Conservation (phyloP, 2,329 filamentous ascomycete genomes). For the Waltergamsia citrina region DNA sequence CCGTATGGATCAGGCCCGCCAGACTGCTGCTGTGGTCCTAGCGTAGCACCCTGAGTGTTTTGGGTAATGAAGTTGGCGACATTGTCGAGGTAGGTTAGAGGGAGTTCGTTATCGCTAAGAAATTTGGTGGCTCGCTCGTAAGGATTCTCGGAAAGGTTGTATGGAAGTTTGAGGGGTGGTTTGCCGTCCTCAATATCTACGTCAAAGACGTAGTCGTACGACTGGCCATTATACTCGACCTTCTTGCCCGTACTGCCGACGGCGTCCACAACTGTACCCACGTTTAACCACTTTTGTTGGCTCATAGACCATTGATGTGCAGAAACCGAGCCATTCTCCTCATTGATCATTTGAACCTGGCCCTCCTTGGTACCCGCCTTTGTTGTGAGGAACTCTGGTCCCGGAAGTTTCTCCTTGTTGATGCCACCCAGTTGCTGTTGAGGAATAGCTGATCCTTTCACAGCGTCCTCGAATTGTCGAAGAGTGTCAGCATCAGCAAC, state of each 20-base stretch:
- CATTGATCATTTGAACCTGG: slow-evolving; percentile 84
- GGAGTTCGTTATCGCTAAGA: slow-evolving; percentile 78
- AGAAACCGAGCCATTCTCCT: slow-evolving; percentile 71
- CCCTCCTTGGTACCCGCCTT: slow-evolving; percentile 92
- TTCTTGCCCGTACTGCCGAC: slow-evolving; percentile 76
- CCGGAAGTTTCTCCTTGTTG: slow-evolving; percentile 87
- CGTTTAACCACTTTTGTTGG: slow-evolving; percentile 69
- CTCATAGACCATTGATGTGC: slow-evolving; percentile 78
- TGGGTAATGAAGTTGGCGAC: slow-evolving; percentile 87
- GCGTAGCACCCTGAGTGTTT: slow-evolving; percentile 78
- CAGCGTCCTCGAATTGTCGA: slow-evolving; percentile 69
- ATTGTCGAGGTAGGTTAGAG: slow-evolving; percentile 79
- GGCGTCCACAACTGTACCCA: slow-evolving; percentile 90
- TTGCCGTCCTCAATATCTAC: slow-evolving; percentile 94
- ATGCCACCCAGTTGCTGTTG: slow-evolving; percentile 75
- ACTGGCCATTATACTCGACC: slow-evolving; percentile 68
- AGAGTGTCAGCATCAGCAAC: slow-evolving; percentile 60
- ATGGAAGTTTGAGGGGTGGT: slow-evolving; percentile 86
- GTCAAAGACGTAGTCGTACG: slow-evolving; percentile 95
- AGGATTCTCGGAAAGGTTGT: slow-evolving; percentile 84
- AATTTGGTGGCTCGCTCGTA: slow-evolving; percentile 91
- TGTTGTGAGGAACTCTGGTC: slow-evolving; percentile 73
- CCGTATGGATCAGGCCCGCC: slow-evolving; percentile 64
- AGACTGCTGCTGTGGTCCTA: slow-evolving; percentile 52
- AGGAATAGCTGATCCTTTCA: slow-evolving; percentile 77